Conservation (phyloP, 441 rosid genomes). For the Arabidopsis lyrata region DNA sequence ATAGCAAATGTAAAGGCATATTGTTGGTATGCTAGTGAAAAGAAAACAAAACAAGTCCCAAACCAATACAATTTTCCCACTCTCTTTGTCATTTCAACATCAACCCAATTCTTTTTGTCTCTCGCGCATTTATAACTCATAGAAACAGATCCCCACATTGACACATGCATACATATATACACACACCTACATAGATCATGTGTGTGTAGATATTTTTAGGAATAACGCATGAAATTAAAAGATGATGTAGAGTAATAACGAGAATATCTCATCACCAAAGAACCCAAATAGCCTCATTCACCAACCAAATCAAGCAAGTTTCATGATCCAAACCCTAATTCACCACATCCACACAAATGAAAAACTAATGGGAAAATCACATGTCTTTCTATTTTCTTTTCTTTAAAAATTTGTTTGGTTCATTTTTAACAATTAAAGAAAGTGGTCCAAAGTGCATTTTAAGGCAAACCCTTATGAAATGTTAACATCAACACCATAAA, state of each 20-base stretch:
- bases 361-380: constrained; percentile 27
- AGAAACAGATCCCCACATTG: constrained; percentile 26
- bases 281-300: constrained; percentile 34
- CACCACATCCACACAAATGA: constrained; percentile 42
- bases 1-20: constrained; percentile 34
- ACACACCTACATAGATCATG: too few relatives aligned
- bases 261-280: constrained; percentile 39
- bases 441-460: constrained; percentile 61
- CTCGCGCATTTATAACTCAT: constrained; percentile 47
- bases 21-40: constrained; percentile 24
- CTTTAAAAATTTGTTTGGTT: constrained; percentile 14
- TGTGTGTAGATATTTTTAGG: not conserved
- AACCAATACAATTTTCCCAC: constrained; percentile 20
- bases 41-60: constrained; percentile 43
- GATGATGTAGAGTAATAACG: not conserved
- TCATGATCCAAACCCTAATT: constrained; percentile 37
- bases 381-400: constrained; percentile 28
- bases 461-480: constrained; percentile 56
- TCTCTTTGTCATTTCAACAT: constrained; percentile 56
- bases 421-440: constrained; percentile 43
- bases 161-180: constrained; percentile 15
- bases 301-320: constrained; percentile 26
- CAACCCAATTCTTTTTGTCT: constrained; percentile 51
- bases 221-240: too few relatives aligned
- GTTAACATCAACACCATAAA: constrained; percentile 52